Evolutionary conservation across 257 asterid species (phyloP).

Genomic region (Marsdenia floribunda): DNA sequence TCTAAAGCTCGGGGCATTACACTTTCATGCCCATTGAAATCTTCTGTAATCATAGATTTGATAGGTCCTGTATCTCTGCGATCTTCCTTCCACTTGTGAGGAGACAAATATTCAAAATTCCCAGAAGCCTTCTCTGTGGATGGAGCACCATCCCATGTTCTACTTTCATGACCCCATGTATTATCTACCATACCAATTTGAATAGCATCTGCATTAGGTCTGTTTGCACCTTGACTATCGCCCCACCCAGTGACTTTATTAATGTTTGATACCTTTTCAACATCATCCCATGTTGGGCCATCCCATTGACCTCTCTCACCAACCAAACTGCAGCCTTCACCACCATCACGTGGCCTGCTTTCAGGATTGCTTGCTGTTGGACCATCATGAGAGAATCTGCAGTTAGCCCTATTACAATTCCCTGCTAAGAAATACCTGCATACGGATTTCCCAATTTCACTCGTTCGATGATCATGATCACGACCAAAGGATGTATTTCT

Average conservation of each 20-base stretch:
- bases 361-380: constrained; percentile 32
- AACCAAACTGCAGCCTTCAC: constrained; percentile 28
- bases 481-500: constrained; percentile 39
- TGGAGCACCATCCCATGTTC: constrained; percentile 28
- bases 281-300: constrained; percentile 46
- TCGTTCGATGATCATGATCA: constrained; percentile 31
- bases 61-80: constrained; percentile 24
- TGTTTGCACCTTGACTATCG: constrained; percentile 26
- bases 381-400: constrained; percentile 64
- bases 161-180: constrained; percentile 28
- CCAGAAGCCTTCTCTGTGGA: constrained; percentile 22
- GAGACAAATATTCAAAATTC: constrained; percentile 25
- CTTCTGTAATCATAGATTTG: constrained; percentile 29
- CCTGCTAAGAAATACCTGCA: constrained; percentile 76
- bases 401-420: constrained; percentile 51
- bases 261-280: constrained; percentile 20
- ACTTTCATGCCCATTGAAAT: constrained; percentile 25
- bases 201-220: constrained; percentile 20
- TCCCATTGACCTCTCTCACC: constrained; percentile 32
- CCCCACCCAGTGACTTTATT: constrained; percentile 35
- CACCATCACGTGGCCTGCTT: constrained; percentile 33
- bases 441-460: constrained; percentile 34
- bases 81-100: constrained; percentile 26
- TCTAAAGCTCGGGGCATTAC: constrained; percentile 26
- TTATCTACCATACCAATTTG: constrained; percentile 27